Evolutionary conservation across 352 stramenopile genomes (phyloP), one percentile per base, ranked within the genome.

Genomic region (Achlya hypogyna): DNA sequence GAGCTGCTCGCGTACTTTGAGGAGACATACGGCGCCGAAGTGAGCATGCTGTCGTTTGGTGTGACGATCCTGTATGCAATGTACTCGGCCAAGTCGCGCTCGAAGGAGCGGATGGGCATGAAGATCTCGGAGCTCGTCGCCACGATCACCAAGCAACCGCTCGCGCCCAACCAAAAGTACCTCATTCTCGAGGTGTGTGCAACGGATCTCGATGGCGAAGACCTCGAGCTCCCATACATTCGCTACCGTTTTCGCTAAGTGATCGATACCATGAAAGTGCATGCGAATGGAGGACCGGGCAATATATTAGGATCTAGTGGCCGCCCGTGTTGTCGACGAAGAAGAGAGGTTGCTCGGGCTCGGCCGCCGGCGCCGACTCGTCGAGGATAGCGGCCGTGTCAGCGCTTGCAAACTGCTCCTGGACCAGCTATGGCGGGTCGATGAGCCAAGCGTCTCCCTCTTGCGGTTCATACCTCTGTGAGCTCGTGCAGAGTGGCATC

Each of bases 41-140:
- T 99, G 27, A 96, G 90, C 38, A 99, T 99, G 97, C 83, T 99
- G 23, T 98, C 90, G 60, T 97, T 98, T 70, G 97, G 97, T 31
- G 95, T 93, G 40, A 95, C 85, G 68, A 91, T 96, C 63, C 71
- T 95, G 9, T 95, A 95, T 62, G 84, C 85, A 22, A 94, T 94
- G 85, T 94, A 94, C 72, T 93, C 85, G 64, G 74, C 80, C 31
- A 94, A 94, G 71, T 92, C 85, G 25, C 78, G 83, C 9, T 93
- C 83, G 43, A 92, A 93, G 74, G 95, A 98, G 74, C 87, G 97
- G 51, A 98, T 98, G 90, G 81, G 82, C 27, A 98, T 99, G 96
- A 96, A 91, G 64, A 97, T 99, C 74, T 96, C 90, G 43, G 82
- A 98, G 67, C 81, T 99, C 20, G 92, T 98, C 23, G 82, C 84